phyloP scores from a whole-genome alignment of 768 basidiomycete species.

The Cubamyces lactineus region DNA sequence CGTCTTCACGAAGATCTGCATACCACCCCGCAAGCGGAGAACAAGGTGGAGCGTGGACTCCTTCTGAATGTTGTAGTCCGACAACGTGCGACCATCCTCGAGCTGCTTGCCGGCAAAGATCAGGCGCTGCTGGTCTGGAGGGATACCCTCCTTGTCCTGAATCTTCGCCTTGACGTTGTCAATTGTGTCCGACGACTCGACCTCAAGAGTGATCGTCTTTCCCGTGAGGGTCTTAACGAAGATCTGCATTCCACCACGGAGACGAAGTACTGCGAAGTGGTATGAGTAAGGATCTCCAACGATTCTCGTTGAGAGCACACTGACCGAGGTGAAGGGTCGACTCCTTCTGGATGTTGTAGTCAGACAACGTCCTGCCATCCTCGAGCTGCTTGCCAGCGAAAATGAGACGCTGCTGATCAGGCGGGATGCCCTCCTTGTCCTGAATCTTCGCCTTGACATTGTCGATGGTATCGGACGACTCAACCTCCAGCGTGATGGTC shows the following conservation, averaged over 20 bases:
- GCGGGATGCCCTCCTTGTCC: slow-evolving; percentile 89
- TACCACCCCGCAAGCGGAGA: slow-evolving; percentile 39
- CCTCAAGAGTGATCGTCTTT: slow-evolving; percentile 92
- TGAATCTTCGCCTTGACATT: slow-evolving; percentile 93
- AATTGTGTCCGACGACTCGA: slow-evolving; percentile 92
- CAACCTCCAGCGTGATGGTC: slow-evolving; percentile 90
- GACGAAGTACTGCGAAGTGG: slow-evolving; percentile 65
- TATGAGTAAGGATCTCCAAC: not conserved
- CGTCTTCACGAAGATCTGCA: slow-evolving; percentile 57
- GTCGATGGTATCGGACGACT: slow-evolving; percentile 86
- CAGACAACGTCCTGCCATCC: slow-evolving; percentile 87
- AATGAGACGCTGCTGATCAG: slow-evolving; percentile 89
- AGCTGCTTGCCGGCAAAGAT: slow-evolving; percentile 95
- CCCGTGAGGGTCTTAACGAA: slow-evolving; percentile 89
- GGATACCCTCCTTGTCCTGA: slow-evolving; percentile 83
- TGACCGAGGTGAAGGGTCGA: slow-evolving; percentile 69
- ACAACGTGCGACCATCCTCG: slow-evolving; percentile 89
- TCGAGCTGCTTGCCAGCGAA: slow-evolving; percentile 94
- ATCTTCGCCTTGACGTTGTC: slow-evolving; percentile 88
- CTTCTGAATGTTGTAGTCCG: slow-evolving; percentile 82
- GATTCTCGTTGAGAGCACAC: not conserved
- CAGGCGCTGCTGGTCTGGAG: slow-evolving; percentile 85
- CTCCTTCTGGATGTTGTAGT: slow-evolving; percentile 92
- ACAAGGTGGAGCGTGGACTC: slow-evolving; percentile 73
- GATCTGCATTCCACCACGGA: slow-evolving; percentile 91